Base-by-base conservation (phyloP, 768 basidiomycete genomes). In the Zangia roseola region DNA sequence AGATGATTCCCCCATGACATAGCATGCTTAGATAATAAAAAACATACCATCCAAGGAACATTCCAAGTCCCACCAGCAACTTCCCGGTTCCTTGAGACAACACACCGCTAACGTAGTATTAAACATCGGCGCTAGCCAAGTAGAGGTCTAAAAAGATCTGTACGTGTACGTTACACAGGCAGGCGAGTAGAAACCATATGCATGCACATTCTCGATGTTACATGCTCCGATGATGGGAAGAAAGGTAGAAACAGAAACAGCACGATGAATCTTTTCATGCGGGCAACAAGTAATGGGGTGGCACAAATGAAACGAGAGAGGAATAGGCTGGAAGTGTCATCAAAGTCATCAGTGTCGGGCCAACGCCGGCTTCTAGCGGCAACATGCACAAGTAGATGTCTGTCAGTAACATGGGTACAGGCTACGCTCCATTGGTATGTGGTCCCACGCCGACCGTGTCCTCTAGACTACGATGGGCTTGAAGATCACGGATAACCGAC, bases 401-500 rank as follows among this genome's bases (percentile, higher is more conserved):
- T 45, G 53, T 55, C 46, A 47, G 51, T 53, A 55, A 19, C 47
- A 39, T 14, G 37, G 36, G 43, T 38, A 47, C 53, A 34, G 7
- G 33, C 53, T 54, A 68, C 38, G 57, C 60, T 48, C 67, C 67
- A 25, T 68, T 68, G 43, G 64, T 24, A 40, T 64, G 68, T 23
- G 57, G 47, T 51, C 68, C 68, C 33, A 62, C 51, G 21, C 64
- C 66, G 19, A 66, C 40, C 47, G 68, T 60, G 53, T 86, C 84
- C 39, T 91, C 89, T 56, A 91, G 74, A 72, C 88, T 91, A 64
- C 87, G 77, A 64, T 93, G 91, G 14, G 86, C 85, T 71, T 93
- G 91, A 49, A 93, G 73, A 69, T 95, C 93, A 31, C 86, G 86
- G 56, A 94, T 71, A 24, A 95, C 92, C 40, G 83, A 82, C 2